Evolutionary conservation across 1,284 basidiomycete genomes (phyloP).

Genomic region (Austropuccinia psidii): DNA sequence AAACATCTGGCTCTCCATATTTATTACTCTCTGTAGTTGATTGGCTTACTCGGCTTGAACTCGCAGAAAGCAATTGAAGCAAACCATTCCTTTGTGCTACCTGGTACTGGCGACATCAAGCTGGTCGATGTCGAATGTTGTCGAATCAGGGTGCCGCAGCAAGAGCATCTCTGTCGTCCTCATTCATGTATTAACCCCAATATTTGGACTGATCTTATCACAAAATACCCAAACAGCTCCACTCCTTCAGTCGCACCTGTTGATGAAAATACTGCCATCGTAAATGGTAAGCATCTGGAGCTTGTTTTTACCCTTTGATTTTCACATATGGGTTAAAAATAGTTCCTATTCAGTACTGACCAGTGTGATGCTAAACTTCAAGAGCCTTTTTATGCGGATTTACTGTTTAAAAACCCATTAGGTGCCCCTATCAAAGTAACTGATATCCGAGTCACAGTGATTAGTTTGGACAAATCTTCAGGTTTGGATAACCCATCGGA

Average conservation of each 20-base stretch:
- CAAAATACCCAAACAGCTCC: not conserved
- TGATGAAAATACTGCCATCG: not conserved
- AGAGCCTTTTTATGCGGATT: slow-evolving; percentile 54
- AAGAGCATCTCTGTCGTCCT: slow-evolving; percentile 2
- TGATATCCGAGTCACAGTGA: slow-evolving; percentile 3
- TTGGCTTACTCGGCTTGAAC: not conserved
- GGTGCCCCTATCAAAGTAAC: slow-evolving; percentile 10
- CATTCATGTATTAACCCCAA: not conserved
- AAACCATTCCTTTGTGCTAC: not conserved
- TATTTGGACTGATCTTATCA: not conserved
- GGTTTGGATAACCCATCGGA: not conserved
- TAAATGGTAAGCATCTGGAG: slow-evolving; percentile 3
- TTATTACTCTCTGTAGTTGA: too few species aligned
- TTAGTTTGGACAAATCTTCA: not conserved
- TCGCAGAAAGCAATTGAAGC: not conserved
- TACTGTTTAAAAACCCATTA: slow-evolving; percentile 51
- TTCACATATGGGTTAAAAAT: not conserved
- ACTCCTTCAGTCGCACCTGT: not conserved
- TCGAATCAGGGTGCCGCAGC: slow-evolving; percentile 18
- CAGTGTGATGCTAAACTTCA: too few species aligned
- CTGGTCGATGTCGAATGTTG: slow-evolving; percentile 2
- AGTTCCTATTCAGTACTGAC: too few species aligned
- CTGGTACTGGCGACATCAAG: not conserved
- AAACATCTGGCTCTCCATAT: not conserved
- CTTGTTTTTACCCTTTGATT: not conserved